Percentiles rank a stretch among this genome's conserved stretches.
These are phyloP conservation scores for Candida tallmaniae DNA, from an alignment of 805 yeast species.

Conservation along the genomic window DNA sequence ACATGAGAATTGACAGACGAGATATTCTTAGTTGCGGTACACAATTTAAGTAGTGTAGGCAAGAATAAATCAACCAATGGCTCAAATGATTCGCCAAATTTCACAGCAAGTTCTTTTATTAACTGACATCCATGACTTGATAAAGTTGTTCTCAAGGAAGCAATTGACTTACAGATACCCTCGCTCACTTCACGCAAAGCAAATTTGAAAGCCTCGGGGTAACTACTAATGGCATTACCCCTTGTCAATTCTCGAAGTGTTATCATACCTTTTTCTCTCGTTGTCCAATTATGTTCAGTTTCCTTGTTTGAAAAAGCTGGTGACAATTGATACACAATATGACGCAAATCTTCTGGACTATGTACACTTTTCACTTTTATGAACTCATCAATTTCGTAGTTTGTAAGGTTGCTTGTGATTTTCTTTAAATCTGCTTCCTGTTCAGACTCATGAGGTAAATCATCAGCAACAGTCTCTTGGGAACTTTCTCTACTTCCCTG, in stretches of 20 bases:
- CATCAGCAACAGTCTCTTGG: neutral
- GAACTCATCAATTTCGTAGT: slow-evolving; percentile 38
- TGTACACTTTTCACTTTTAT: slow-evolving; percentile 26
- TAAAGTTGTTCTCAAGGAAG: slow-evolving; percentile 81
- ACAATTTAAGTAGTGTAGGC: slow-evolving; percentile 46
- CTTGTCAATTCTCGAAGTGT: slow-evolving; percentile 56
- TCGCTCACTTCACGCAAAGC: slow-evolving; percentile 34
- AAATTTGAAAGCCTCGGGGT: slow-evolving; percentile 33
- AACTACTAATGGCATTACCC: slow-evolving; percentile 43
- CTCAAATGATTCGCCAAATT: slow-evolving; percentile 39
- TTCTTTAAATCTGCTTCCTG: neutral
- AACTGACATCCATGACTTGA: slow-evolving; percentile 72
- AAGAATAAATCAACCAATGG: slow-evolving; percentile 46
- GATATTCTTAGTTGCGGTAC: slow-evolving; percentile 60
- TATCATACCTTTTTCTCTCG: slow-evolving; percentile 59
- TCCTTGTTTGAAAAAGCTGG: slow-evolving; percentile 64
- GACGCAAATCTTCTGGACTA: slow-evolving; percentile 16
- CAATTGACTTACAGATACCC: slow-evolving; percentile 58
- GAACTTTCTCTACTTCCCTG: neutral
- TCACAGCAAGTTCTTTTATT: slow-evolving; percentile 59
- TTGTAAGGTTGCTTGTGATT: slow-evolving; percentile 11
- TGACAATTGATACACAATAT: slow-evolving; percentile 9
- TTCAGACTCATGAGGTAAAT: neutral
- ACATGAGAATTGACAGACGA: slow-evolving; percentile 56
- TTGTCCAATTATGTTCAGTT: slow-evolving; percentile 83